Evolutionary conservation across 306 rosid species (phyloP).

Genomic region (Prunus padus): DNA sequence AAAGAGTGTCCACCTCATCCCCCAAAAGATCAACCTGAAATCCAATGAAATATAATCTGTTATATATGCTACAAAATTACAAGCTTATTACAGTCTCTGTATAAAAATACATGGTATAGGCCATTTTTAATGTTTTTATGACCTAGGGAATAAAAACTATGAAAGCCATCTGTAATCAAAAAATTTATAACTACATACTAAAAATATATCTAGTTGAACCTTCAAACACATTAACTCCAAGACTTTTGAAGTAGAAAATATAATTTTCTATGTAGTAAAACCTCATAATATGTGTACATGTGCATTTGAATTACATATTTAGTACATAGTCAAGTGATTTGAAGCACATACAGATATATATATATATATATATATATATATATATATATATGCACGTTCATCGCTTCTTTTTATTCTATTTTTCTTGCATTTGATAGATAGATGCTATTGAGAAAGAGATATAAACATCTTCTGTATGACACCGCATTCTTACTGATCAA

Average conservation of each 20-base stretch:
- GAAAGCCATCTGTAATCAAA: background rate
- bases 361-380: no score
- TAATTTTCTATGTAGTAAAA: no score
- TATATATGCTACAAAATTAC: conserved; percentile 18
- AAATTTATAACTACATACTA: background rate
- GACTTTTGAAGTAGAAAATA: no score
- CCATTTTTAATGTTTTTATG: background rate
- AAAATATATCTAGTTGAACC: background rate
- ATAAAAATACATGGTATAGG: background rate
- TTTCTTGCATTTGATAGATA: background rate
- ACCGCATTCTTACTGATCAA: background rate
- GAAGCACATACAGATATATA: no score
- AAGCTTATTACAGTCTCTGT: background rate
- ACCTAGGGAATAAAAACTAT: background rate
- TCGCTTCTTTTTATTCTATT: no score
- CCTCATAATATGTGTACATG: no score
- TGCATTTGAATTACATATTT: no score
- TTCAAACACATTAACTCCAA: no score
- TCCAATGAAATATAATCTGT: conserved; percentile 19
- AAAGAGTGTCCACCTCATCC: conserved; percentile 69
- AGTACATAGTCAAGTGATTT: no score
- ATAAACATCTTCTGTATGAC: background rate
- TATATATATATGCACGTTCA: no score
- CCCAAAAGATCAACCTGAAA: conserved; percentile 97
- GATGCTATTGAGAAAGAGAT: background rate